Percentiles rank a stretch among this genome's conserved stretches.
Evolutionary conservation across 345 rosid species (phyloP).

Genomic region (Melaleuca alternifolia): DNA sequence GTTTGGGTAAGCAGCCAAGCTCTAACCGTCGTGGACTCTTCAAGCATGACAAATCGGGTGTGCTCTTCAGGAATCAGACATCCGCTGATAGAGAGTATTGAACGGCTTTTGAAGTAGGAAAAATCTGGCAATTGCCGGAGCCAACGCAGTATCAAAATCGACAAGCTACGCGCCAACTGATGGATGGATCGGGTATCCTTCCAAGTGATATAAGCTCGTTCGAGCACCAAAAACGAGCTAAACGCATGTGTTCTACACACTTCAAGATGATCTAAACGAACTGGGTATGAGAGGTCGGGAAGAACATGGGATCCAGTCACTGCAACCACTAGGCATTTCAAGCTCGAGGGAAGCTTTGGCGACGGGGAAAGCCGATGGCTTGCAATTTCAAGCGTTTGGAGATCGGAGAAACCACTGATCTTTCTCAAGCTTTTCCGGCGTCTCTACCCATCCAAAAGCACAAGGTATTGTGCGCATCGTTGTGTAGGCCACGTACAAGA

Average conservation of each 20-base stretch:
- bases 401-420: not conserved
- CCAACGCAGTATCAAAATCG: not conserved
- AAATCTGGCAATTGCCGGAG: rapidly evolving
- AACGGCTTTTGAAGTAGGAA: not conserved
- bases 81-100: no score
- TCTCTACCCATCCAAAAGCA: no score
- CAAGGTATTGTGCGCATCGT: no score
- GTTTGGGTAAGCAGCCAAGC: no score
- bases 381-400: not conserved
- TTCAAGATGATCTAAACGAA: not conserved
- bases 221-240: not conserved
- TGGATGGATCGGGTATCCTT: rapidly evolving
- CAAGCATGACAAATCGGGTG: no score
- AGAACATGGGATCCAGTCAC: not conserved
- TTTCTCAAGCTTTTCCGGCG: no score
- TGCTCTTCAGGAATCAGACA: not conserved
- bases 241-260: not conserved
- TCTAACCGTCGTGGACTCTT: no score
- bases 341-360: not conserved
- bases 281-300: not conserved
- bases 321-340: not conserved
- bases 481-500: no score
- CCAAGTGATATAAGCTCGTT: not conserved
- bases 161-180: not conserved
- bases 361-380: not conserved